Evolutionary conservation across 805 yeast species (phyloP), one percentile per base, ranked within the genome.

Genomic region (Candida golubevii): DNA sequence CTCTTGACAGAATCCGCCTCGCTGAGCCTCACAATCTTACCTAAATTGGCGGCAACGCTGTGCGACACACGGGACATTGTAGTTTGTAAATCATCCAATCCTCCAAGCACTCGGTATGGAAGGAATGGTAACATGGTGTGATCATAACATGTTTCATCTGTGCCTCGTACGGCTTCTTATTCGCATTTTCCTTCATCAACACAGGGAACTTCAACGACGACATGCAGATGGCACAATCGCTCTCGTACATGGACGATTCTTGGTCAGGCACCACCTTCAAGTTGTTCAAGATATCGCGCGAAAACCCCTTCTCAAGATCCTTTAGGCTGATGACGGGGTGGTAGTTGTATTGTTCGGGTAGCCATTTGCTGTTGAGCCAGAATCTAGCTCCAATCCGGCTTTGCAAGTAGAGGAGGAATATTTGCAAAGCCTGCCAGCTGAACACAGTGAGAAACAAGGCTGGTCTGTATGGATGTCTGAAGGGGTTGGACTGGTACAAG

Each of bases 201-300:
- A 54, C 46, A 9, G 57, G 57, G 23, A 51, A 38, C 13, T 38
- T 43, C 29, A 54, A 42, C 15, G 42, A 15, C 8, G 52, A 50
- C 96, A 90, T 89, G 68, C 97, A 90, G 49, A 90, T 88, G 7
- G 96, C 85, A 71, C 97, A 90, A 52, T 84, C 93, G 8, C 82
- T 75, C 40, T 77, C 67, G 55, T 79, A 77, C 39, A 59, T 54
- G 12, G 66, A 54, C 7, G 62, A 50, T 44, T 61, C 67, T 11
- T 57, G 56, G 7, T 42, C 50, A 26, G 65, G 57, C 58, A 63
- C 53, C 12, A 54, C 56, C 32, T 62, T 60, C 37, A 68, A 61
- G 33, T 65, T 65, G 18, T 68, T 58, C 36, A 72, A 66, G 13
- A 75, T 69, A 39, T 79, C 84, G 14, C 77, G 61, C 14, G 81